A percentile compares a stretch with the other conserved stretches of the same genome.
phyloP scores from a whole-genome alignment of 768 basidiomycete genomes.

The Lactarius deliciosus region DNA sequence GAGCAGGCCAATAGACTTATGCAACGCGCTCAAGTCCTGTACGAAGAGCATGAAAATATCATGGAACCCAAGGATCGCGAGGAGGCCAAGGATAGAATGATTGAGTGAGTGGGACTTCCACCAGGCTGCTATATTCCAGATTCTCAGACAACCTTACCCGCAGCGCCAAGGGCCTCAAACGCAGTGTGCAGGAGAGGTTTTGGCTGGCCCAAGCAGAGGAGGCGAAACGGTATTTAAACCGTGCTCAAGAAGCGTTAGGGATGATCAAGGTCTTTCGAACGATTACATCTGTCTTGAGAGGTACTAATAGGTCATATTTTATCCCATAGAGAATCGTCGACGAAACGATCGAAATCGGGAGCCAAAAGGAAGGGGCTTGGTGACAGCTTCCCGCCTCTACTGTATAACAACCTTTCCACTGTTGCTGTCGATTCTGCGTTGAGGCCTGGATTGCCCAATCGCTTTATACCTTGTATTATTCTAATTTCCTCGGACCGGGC shows the following conservation, averaged over 20 bases:
- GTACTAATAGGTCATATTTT: background rate
- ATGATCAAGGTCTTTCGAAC: constrained; percentile 8
- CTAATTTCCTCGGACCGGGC: background rate
- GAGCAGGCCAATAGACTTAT: constrained; percentile 5
- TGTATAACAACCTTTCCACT: background rate
- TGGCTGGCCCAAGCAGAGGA: background rate
- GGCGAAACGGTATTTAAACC: constrained; percentile 4
- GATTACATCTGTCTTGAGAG: background rate
- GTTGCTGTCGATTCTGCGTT: background rate
- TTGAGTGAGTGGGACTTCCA: background rate
- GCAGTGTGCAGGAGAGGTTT: background rate
- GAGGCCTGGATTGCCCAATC: background rate
- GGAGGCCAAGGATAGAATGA: constrained; percentile 5
- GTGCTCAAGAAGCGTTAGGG: background rate
- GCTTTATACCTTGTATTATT: background rate
- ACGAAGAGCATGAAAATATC: background rate
- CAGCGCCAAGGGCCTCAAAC: constrained; percentile 8
- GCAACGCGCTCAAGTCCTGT: constrained; percentile 5
- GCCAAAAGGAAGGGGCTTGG: background rate
- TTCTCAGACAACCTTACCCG: background rate
- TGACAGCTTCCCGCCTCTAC: background rate
- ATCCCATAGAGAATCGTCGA: background rate
- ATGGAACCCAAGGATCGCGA: constrained; percentile 4
- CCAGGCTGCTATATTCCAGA: background rate
- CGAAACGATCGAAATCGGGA: constrained; percentile 3